A percentile compares a stretch with the other conserved stretches of the same genome.
These are phyloP conservation scores for Rutstroemia sp. DNA, from an alignment of 2,329 filamentous ascomycete genomes.

Conservation along the genomic window DNA sequence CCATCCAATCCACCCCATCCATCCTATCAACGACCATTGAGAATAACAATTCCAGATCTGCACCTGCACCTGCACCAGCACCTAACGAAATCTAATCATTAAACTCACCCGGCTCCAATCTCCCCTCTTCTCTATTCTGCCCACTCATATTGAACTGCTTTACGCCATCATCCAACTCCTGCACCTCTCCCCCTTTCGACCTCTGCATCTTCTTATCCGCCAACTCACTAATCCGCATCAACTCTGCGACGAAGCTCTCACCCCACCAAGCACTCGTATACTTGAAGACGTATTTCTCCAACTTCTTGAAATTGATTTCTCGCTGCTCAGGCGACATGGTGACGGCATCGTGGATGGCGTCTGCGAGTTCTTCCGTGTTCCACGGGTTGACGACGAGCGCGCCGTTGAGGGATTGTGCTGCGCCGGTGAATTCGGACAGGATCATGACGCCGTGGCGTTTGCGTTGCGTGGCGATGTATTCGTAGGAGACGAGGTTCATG, in stretches of 20 bases:
- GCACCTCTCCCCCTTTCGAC: constrained; percentile 1
- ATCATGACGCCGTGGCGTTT: constrained; percentile 90
- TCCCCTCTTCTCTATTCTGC: constrained; percentile 8
- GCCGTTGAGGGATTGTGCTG: constrained; percentile 88
- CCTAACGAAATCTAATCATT: constrained; percentile 2
- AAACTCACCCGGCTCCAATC: constrained; percentile 8
- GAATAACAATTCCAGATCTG: too few relatives aligned
- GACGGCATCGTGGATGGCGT: constrained; percentile 91
- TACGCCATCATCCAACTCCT: constrained; percentile 16
- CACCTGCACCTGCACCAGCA: not conserved
- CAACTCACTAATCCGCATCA: constrained; percentile 37
- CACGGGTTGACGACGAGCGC: constrained; percentile 95
- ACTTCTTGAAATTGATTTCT: constrained; percentile 78
- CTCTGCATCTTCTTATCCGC: constrained; percentile 28
- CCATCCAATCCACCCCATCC: not conserved
- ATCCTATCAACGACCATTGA: too few relatives aligned
- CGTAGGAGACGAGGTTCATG: constrained; percentile 98
- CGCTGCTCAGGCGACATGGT: constrained; percentile 91
- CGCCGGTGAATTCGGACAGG: constrained; percentile 92
- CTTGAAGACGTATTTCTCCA: constrained; percentile 93
- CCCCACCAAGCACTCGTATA: constrained; percentile 98
- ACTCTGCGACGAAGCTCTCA: constrained; percentile 80
- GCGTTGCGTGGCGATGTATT: constrained; percentile 92
- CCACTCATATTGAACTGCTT: constrained; percentile 12
- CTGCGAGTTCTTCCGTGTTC: constrained; percentile 94